Evolutionary conservation across 2,329 filamentous ascomycete species (phyloP).

Genomic region (Pseudogymnoascus sp.): DNA sequence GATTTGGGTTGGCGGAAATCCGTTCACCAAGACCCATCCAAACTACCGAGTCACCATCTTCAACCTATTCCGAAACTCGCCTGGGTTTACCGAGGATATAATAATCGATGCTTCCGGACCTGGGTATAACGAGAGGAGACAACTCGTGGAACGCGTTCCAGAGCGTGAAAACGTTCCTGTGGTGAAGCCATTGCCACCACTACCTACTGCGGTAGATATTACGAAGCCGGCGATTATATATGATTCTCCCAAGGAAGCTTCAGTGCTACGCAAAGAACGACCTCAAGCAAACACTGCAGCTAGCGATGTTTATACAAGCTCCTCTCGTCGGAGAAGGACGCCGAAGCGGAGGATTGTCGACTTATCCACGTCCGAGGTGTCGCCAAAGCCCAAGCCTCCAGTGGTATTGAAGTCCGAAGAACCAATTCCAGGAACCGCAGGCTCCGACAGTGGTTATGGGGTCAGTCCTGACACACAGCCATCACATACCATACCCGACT

Average conservation of each 20-base stretch:
- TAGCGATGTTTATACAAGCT: slow-evolving; percentile 51
- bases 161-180: slow-evolving; percentile 71
- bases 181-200: slow-evolving; percentile 57
- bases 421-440: slow-evolving; percentile 12
- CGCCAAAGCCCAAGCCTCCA: slow-evolving; percentile 11
- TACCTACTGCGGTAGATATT: slow-evolving; percentile 53
- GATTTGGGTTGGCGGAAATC: slow-evolving; percentile 87
- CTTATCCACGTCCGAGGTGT: slow-evolving; percentile 39
- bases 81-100: slow-evolving; percentile 85
- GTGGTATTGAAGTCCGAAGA: slow-evolving; percentile 22
- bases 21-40: slow-evolving; percentile 79
- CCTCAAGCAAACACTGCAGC: slow-evolving; percentile 42
- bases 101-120: slow-evolving; percentile 79
- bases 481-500: slow-evolving; percentile 22
- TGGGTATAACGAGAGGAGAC: slow-evolving; percentile 76
- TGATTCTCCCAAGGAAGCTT: slow-evolving; percentile 35
- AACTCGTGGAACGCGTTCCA: slow-evolving; percentile 72
- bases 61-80: slow-evolving; percentile 86
- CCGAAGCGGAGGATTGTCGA: slow-evolving; percentile 60
- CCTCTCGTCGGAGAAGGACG: slow-evolving; percentile 50
- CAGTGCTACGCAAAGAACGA: slow-evolving; percentile 53
- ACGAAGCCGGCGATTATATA: slow-evolving; percentile 60
- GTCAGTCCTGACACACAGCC: slow-evolving; percentile 27
- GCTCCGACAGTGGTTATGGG: slow-evolving; percentile 24
- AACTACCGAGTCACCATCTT: slow-evolving; percentile 86